These are phyloP conservation scores for Zostera marina DNA, from an alignment of 116 monocot genomes.

Conservation along the genomic window DNA sequence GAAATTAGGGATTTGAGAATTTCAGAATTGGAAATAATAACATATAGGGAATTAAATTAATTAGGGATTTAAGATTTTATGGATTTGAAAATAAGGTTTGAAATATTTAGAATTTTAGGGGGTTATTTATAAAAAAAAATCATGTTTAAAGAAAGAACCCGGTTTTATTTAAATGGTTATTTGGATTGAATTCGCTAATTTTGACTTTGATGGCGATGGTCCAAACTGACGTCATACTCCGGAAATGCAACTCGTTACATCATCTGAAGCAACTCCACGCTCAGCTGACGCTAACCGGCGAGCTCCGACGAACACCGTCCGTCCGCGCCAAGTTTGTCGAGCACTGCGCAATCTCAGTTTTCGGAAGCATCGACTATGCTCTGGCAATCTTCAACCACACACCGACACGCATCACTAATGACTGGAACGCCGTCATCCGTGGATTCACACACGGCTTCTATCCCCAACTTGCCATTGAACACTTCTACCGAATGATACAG, in stretches of 20 bases:
- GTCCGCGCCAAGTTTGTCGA: slow-evolving; percentile 39
- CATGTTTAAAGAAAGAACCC: too few species aligned
- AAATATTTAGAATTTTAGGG: too few species aligned
- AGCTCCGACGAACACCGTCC: slow-evolving; percentile 25
- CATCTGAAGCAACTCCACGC: slow-evolving; percentile 47
- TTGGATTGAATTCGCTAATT: too few species aligned
- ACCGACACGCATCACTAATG: slow-evolving; percentile 50
- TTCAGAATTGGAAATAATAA: too few species aligned
- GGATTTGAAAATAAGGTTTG: too few species aligned
- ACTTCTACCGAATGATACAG: slow-evolving; percentile 24
- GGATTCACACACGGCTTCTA: slow-evolving; percentile 28
- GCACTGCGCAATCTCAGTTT: slow-evolving; percentile 32
- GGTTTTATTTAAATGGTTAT: too few species aligned
- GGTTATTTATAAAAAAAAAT: too few species aligned
- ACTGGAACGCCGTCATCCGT: slow-evolving; percentile 75
- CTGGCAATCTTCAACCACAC: slow-evolving; percentile 19
- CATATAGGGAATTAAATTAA: too few species aligned
- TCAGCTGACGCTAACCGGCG: slow-evolving; percentile 37
- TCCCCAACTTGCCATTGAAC: slow-evolving; percentile 34
- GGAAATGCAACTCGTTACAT: slow-evolving; percentile 18
- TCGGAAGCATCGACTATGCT: slow-evolving; percentile 33
- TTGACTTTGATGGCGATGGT: neutral
- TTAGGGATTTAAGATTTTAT: too few species aligned
- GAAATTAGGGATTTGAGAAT: too few species aligned
- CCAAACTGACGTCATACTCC: slow-evolving; percentile 15